A percentile compares a stretch with the other conserved stretches of the same genome.
Evolutionary conservation across 352 stramenopile genomes (phyloP).

Genomic region (Phytopythium montanum): DNA sequence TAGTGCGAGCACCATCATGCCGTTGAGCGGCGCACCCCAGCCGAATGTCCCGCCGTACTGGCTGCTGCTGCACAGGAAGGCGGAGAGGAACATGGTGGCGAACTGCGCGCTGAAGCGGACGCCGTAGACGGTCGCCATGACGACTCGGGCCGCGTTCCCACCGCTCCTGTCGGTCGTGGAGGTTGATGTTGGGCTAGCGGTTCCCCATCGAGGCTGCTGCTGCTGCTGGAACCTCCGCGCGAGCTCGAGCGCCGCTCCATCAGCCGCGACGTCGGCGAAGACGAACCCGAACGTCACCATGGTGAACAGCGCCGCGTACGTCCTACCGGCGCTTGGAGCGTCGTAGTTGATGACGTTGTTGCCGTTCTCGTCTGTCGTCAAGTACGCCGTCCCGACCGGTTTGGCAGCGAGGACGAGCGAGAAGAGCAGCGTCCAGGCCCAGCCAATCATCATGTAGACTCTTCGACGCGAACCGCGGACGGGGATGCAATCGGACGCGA

Average conservation of each 20-base stretch:
- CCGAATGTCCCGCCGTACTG: slow-evolving; percentile 48
- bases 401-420: slow-evolving; percentile 34
- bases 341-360: slow-evolving; percentile 30
- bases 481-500: slow-evolving; percentile 47
- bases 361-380: slow-evolving; percentile 13
- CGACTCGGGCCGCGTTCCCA: slow-evolving; percentile 1
- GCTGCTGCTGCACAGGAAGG: slow-evolving; percentile 51
- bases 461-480: slow-evolving; percentile 38
- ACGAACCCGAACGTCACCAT: slow-evolving; percentile 48
- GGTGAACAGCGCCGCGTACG: slow-evolving; percentile 50
- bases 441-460: slow-evolving; percentile 51
- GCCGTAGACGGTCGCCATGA: slow-evolving; percentile 39
- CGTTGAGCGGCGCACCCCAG: slow-evolving; percentile 41
- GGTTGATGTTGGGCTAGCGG: not conserved
- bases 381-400: slow-evolving; percentile 34
- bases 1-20: slow-evolving; percentile 37
- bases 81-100: slow-evolving; percentile 34
- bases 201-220: not conserved
- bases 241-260: slow-evolving; percentile 46
- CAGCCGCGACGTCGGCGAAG: slow-evolving; percentile 35
- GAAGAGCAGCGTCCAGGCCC: slow-evolving; percentile 41
- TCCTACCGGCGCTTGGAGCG: slow-evolving; percentile 27
- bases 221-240: slow-evolving; percentile 15
- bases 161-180: not conserved
- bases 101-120: slow-evolving; percentile 36